Evolutionary conservation across 1,284 basidiomycete genomes (phyloP).

Genomic region (Meripilus lineatus): DNA sequence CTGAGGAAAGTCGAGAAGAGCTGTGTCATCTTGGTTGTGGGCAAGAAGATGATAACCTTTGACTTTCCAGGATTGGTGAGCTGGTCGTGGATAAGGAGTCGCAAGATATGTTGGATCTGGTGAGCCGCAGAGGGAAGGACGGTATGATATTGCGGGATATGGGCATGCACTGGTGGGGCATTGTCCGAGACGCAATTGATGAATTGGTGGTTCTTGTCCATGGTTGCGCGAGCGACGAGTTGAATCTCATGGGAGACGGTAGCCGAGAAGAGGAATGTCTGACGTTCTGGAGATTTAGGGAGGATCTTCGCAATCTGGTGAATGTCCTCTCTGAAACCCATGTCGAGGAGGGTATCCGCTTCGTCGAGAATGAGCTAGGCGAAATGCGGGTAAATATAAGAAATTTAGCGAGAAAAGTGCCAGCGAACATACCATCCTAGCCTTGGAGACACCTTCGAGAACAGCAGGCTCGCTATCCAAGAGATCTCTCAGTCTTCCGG

Average conservation of each 20-base stretch:
- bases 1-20: constrained; percentile 66
- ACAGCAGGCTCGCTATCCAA: constrained; percentile 62
- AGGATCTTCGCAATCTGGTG: constrained; percentile 69
- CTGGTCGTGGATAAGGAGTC: constrained; percentile 89
- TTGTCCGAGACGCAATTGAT: constrained; percentile 58
- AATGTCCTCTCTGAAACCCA: constrained; percentile 94
- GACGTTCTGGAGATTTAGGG: constrained; percentile 65
- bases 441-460: constrained; percentile 44
- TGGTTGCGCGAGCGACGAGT: constrained; percentile 49
- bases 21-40: constrained; percentile 86
- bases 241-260: constrained; percentile 66
- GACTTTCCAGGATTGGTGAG: constrained; percentile 64
- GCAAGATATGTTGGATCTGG: constrained; percentile 77
- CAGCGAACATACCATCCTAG: constrained; percentile 49
- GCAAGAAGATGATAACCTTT: constrained; percentile 86
- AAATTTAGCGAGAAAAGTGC: not conserved
- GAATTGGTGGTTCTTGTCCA: constrained; percentile 54
- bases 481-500: constrained; percentile 85
- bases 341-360: constrained; percentile 92
- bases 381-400: constrained; percentile 11
- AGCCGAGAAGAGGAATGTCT: constrained; percentile 96
- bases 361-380: constrained; percentile 86
- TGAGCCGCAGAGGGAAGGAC: constrained; percentile 62
- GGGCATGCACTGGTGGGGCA: constrained; percentile 63
- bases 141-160: constrained; percentile 85